Base-by-base conservation (phyloP, 306 rosid genomes). In the Calophaca sinica region DNA sequence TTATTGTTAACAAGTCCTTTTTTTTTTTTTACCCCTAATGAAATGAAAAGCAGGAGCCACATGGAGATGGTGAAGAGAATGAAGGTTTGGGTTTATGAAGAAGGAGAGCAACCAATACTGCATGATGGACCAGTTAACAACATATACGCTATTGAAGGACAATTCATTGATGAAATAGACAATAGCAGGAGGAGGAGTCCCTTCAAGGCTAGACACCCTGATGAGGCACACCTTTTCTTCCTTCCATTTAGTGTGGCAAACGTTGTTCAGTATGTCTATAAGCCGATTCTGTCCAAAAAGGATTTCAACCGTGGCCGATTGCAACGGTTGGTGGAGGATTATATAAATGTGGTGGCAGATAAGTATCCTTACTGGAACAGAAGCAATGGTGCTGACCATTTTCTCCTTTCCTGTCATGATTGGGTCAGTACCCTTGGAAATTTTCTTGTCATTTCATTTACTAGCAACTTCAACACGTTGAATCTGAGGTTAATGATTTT, bases 371-470 rank as follows among this genome's bases (percentile, higher is more conserved):
- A 74, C 15, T 87, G 96, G 96, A 89, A 89, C 28, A 78, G 92
- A 68, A 88, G 92, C 85, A 44, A 50, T 7, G 96, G 92, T 63
- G 96, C 86, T 0, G 96, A 89, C 10, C 96, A 89, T 55, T 87
- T 89, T 44, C 85, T 89, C 81, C 85, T 89, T 33, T 87, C 92
- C 7, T 87, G 96, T 53, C 96, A 89, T 62, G 92, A 89, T 59
- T 89, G 96, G 96, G 90, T 90, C 89, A 89, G 88, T 89, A 20
- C 3, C 45, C 14, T 60, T 50, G 14, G 20, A 6, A 54, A 8
- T 9, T 70, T 61, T 61, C 33, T 11, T n/a, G 0, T 53, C 14
- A 4, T 42, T 50, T 50, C 20, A n/a, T 69, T 69, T 74, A 28
- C 53, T 26, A 39, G 28, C 28, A 35, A 9, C 6, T 70, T 53